phyloP scores from a whole-genome alignment of 2,329 filamentous ascomycete species.

The Chalara sp. region DNA sequence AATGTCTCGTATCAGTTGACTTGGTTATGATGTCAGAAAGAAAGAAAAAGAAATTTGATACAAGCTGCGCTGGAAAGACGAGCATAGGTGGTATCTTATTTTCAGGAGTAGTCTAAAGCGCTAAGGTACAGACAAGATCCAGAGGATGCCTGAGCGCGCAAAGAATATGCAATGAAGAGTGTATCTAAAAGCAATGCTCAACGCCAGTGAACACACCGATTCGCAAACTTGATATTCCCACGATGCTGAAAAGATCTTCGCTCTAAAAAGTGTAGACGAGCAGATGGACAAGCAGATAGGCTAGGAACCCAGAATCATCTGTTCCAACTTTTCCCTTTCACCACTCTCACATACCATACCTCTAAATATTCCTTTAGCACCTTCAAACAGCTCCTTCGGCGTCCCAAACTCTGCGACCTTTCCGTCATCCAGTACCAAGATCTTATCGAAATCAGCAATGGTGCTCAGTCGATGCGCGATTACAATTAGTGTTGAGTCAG shows the following conservation, averaged over 20 bases:
- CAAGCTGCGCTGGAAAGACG: neutral
- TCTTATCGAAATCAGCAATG: conserved; percentile 70
- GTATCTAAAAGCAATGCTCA: neutral
- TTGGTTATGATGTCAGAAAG: too few relatives aligned
- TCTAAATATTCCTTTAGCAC: conserved; percentile 41
- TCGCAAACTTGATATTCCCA: neutral
- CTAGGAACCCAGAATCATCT: conserved; percentile 9
- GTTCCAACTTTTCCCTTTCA: conserved; percentile 35
- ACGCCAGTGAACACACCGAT: neutral
- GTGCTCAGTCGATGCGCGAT: conserved; percentile 73
- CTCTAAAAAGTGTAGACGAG: neutral
- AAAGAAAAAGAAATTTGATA: too few relatives aligned
- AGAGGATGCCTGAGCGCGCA: neutral
- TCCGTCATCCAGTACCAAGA: conserved; percentile 65
- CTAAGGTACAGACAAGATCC: neutral
- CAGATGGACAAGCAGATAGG: too few relatives aligned
- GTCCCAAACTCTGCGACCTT: conserved; percentile 60
- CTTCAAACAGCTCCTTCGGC: conserved; percentile 49
- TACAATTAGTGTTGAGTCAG: conserved; percentile 60
- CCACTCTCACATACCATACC: conserved; percentile 58
- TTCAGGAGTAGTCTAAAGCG: neutral
- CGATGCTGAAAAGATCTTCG: neutral
- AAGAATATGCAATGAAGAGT: neutral
- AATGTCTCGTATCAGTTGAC: too few relatives aligned
- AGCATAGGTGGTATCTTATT: neutral